Evolutionary conservation across 1,284 basidiomycete species (phyloP).

Genomic region (Boletus subluridellus): DNA sequence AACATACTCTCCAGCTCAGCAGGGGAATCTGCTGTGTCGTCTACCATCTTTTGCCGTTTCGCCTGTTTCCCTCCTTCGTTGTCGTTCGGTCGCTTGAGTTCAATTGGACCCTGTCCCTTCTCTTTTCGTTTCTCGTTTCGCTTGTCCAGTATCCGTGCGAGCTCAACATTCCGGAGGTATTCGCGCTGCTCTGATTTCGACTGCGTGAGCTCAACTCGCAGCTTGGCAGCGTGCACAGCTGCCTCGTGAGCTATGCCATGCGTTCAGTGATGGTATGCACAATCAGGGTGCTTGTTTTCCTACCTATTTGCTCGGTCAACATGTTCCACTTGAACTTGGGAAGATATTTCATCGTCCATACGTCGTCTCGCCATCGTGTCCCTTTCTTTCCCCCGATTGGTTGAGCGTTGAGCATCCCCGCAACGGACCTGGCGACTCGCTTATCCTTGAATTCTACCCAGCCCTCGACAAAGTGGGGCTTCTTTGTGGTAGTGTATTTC

Average conservation of each 20-base stretch:
- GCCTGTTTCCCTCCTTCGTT: slow-evolving; percentile 31
- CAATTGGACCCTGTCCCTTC: slow-evolving; percentile 44
- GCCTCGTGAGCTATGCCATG: slow-evolving; percentile 79
- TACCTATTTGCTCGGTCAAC: slow-evolving; percentile 97
- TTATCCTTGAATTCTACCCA: slow-evolving; percentile 99
- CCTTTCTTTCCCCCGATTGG: slow-evolving; percentile 95
- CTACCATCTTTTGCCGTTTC: slow-evolving; percentile 15
- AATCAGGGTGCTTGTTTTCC: slow-evolving; percentile 36
- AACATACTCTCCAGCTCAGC: slow-evolving; percentile 48
- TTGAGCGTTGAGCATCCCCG: slow-evolving; percentile 94
- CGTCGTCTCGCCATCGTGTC: slow-evolving; percentile 88
- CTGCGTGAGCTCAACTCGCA: slow-evolving; percentile 88
- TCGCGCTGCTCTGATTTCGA: slow-evolving; percentile 88
- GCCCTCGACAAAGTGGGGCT: slow-evolving; percentile 88
- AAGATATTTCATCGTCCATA: slow-evolving; percentile 99
- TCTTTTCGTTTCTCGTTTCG: slow-evolving; percentile 70
- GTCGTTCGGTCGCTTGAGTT: slow-evolving; percentile 24
- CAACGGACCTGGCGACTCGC: slow-evolving; percentile 83
- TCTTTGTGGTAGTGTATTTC: slow-evolving; percentile 79
- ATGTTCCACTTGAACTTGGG: slow-evolving; percentile 99
- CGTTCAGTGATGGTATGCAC: slow-evolving; percentile 10
- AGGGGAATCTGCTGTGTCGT: slow-evolving; percentile 18
- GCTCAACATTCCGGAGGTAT: slow-evolving; percentile 93
- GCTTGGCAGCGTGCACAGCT: slow-evolving; percentile 80
- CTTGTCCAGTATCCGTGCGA: slow-evolving; percentile 88